Conservation (phyloP, 2,329 filamentous ascomycete genomes). For the Ascochyta lentis region DNA sequence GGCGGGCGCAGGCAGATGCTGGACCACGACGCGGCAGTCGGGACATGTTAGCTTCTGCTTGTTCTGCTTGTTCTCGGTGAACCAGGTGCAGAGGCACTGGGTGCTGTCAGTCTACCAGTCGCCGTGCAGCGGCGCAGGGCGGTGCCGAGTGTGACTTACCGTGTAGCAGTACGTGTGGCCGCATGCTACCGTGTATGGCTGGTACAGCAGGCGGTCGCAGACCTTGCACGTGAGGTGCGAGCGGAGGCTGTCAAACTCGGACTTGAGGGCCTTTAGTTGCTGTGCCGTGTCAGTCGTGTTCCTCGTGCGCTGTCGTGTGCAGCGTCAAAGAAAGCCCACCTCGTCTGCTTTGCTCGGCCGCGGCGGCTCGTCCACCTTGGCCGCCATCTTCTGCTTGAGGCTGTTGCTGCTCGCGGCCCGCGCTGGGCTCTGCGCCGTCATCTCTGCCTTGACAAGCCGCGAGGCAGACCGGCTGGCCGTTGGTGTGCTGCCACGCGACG, state of each 20-base stretch:
- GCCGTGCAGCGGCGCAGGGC: conserved; percentile 15
- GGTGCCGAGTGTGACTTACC: conserved; percentile 48
- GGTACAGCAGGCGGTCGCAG: conserved; percentile 71
- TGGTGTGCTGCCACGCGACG: conserved; percentile 36
- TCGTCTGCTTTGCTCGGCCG: conserved; percentile 46
- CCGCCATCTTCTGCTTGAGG: conserved; percentile 48
- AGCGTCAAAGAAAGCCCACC: conserved; percentile 28
- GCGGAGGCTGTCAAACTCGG: conserved; percentile 67
- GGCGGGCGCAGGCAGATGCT: conserved; percentile 66
- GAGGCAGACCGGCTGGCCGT: conserved; percentile 37
- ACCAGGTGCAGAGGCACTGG: conserved; percentile 65
- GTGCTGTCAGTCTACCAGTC: conserved; percentile 29
- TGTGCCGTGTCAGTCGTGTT: conserved; percentile 36
- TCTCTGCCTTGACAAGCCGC: conserved; percentile 39
- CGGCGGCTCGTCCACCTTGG: conserved; percentile 42
- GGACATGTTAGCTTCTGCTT: conserved; percentile 66
- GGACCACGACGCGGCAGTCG: conserved; percentile 68
- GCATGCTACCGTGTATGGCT: conserved; percentile 71
- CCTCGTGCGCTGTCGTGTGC: conserved; percentile 5
- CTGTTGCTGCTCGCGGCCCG: conserved; percentile 48
- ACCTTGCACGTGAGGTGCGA: conserved; percentile 70
- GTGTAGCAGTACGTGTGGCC: conserved; percentile 77
- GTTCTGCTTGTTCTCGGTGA: conserved; percentile 58
- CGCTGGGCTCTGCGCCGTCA: conserved; percentile 23
- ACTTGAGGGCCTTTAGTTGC: conserved; percentile 48